phyloP scores from a whole-genome alignment of 2,329 filamentous ascomycete genomes.

The Ambrosiella cleistominuta region DNA sequence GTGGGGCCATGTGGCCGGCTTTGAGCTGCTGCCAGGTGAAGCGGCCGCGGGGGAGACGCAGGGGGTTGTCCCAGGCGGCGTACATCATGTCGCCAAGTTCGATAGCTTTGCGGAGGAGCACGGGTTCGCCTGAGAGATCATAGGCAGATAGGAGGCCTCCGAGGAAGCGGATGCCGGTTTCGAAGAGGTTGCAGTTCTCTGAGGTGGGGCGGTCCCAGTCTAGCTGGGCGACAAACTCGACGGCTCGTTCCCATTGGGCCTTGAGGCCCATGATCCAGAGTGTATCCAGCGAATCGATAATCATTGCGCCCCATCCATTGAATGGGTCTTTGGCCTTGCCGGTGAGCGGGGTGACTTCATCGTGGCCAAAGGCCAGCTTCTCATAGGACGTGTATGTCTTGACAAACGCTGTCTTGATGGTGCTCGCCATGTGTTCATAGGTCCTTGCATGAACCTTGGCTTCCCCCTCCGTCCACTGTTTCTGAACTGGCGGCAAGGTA shows the following conservation, averaged over 20 bases:
- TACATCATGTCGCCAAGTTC: conserved; percentile 49
- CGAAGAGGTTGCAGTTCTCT: conserved; percentile 44
- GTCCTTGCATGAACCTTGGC: conserved; percentile 5
- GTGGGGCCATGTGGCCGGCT: conserved; percentile 19
- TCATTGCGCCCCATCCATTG: conserved; percentile 48
- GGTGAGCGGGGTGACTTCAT: conserved; percentile 42
- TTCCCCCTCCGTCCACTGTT: conserved; percentile 5
- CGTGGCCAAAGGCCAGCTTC: conserved; percentile 43
- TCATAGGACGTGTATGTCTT: conserved; percentile 45
- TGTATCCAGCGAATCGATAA: conserved; percentile 52
- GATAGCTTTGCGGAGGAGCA: conserved; percentile 42
- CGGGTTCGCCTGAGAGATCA: conserved; percentile 40
- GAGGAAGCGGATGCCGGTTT: conserved; percentile 54
- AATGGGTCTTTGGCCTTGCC: conserved; percentile 37
- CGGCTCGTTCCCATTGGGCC: conserved; percentile 47
- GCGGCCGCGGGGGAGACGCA: conserved; percentile 41
- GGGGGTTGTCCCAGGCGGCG: conserved; percentile 49
- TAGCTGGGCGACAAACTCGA: conserved; percentile 37
- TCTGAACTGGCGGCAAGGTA: conserved; percentile 4
- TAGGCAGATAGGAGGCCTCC: conserved; percentile 54
- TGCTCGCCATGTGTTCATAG: conserved; percentile 19
- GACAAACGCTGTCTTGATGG: conserved; percentile 32
- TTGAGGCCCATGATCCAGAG: conserved; percentile 55
- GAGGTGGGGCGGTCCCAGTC: conserved; percentile 39
- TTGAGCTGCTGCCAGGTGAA: conserved; percentile 27